A percentile compares a stretch with the other conserved stretches of the same genome.
These are phyloP conservation scores for Hymenoscyphus linearis DNA, from an alignment of 2,329 filamentous ascomycete species.

Conservation along the genomic window DNA sequence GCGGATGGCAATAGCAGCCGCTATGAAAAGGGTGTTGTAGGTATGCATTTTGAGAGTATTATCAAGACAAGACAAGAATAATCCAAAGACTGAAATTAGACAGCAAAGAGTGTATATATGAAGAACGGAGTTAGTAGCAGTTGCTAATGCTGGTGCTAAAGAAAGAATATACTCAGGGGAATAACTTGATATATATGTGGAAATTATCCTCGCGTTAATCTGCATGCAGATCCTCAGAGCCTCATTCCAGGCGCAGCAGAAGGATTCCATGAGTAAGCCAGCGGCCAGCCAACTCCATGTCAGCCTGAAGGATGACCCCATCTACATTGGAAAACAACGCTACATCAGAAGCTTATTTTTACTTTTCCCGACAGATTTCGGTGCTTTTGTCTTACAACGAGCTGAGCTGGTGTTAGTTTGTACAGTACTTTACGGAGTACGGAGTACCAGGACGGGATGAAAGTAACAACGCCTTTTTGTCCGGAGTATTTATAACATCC, in stretches of 20 bases:
- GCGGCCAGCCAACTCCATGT: not conserved
- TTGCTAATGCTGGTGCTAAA: not conserved
- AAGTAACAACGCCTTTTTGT: not conserved
- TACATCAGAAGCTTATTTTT: not conserved
- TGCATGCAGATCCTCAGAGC: not conserved
- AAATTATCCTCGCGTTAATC: not conserved
- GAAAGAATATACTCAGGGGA: not conserved
- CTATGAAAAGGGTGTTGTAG: slow-evolving; percentile 3
- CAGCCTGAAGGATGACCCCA: not conserved
- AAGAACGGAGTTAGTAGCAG: not conserved
- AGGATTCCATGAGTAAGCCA: not conserved
- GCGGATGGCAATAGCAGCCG: not conserved
- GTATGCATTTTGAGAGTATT: not conserved
- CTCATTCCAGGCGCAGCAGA: not conserved
- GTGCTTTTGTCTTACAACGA: not conserved
- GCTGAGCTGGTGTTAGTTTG: not conserved
- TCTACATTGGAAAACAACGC: not conserved
- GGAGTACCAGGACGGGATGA: not conserved
- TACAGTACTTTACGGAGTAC: not conserved
- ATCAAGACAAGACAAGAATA: not conserved
- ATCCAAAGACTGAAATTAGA: not conserved
- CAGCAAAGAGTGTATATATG: not conserved
- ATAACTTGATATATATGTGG: not conserved
- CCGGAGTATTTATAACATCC: not conserved
- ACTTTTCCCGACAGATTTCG: not conserved